Percentiles rank a stretch among this genome's conserved stretches.
Conservation (phyloP, 768 basidiomycete genomes). For the Melanogaster broomeanus region DNA sequence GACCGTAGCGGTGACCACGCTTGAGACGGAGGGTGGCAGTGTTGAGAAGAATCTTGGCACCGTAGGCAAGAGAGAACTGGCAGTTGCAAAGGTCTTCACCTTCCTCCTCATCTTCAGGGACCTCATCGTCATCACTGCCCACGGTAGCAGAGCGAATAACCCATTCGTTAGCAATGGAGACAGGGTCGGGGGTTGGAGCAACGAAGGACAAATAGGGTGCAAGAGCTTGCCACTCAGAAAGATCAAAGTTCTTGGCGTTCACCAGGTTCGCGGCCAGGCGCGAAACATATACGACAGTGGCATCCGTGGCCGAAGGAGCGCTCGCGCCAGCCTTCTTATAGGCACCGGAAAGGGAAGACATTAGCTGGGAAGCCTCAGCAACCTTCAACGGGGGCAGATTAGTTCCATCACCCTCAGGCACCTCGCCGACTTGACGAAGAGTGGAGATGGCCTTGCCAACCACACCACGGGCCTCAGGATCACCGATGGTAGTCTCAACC, state of each 20-base stretch:
- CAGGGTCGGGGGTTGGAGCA: slow-evolving; percentile 61
- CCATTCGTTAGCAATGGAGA: slow-evolving; percentile 77
- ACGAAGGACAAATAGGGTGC: slow-evolving; percentile 75
- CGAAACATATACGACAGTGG: slow-evolving; percentile 68
- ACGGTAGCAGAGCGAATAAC: slow-evolving; percentile 87
- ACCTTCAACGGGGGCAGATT: slow-evolving; percentile 85
- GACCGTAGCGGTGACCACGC: slow-evolving; percentile 98
- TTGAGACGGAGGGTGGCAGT: slow-evolving; percentile 96
- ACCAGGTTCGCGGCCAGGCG: slow-evolving; percentile 83
- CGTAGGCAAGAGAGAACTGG: slow-evolving; percentile 98
- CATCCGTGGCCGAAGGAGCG: slow-evolving; percentile 57
- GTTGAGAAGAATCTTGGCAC: slow-evolving; percentile 98
- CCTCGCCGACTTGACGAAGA: slow-evolving; percentile 92
- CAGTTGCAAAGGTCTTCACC: slow-evolving; percentile 99
- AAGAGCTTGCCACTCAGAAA: slow-evolving; percentile 83
- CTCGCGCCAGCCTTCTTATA: slow-evolving; percentile 83
- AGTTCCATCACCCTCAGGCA: slow-evolving; percentile 85
- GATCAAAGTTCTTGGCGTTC: slow-evolving; percentile 90
- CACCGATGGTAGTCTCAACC: slow-evolving; percentile 92
- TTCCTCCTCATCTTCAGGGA: slow-evolving; percentile 89
- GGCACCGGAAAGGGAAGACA: slow-evolving; percentile 65
- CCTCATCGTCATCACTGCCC: slow-evolving; percentile 66
- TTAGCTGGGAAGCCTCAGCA: slow-evolving; percentile 67
- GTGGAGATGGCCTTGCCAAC: slow-evolving; percentile 91
- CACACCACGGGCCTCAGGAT: slow-evolving; percentile 96